These are phyloP conservation scores for Dillenia suffruticosa DNA, from an alignment of 164 flowering plant species.

Conservation along the genomic window DNA sequence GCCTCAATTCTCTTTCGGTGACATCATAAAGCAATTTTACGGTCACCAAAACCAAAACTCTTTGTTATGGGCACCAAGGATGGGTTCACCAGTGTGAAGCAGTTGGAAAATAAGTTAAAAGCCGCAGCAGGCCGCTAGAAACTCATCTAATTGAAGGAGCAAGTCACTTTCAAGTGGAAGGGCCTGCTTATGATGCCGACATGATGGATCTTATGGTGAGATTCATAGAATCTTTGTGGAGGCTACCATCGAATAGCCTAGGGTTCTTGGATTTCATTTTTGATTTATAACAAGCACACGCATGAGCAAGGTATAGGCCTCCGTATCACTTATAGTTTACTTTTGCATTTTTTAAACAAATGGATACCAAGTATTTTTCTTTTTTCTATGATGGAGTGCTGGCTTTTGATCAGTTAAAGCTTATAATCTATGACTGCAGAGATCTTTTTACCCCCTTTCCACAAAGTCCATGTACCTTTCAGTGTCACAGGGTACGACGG, in stretches of 20 bases:
- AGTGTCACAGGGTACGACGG: no score
- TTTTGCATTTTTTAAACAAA: background rate
- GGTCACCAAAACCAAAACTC: slow-evolving; percentile 79
- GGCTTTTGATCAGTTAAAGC: no score
- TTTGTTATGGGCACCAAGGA: slow-evolving; percentile 93
- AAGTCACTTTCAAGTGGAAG: slow-evolving; percentile 94
- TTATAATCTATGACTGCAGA: no score
- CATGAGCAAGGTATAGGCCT: background rate
- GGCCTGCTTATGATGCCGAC: slow-evolving; percentile 72
- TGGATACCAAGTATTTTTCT: no score
- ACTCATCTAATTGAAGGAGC: slow-evolving; percentile 80
- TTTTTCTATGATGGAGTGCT: no score
- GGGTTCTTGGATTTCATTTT: background rate
- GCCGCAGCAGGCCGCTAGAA: slow-evolving; percentile 70
- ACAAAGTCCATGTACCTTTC: no score
- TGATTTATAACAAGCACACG: background rate
- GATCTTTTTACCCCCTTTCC: no score
- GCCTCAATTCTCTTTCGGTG: slow-evolving; percentile 93
- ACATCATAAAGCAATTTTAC: slow-evolving; percentile 72
- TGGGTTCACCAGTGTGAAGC: slow-evolving; percentile 89
- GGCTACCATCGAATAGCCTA: background rate
- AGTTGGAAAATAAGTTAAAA: slow-evolving; percentile 70
- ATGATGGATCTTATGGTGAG: slow-evolving; percentile 61
- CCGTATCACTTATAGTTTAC: background rate
- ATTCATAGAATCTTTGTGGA: slow-evolving; percentile 55